Evolutionary conservation across 306 rosid species (phyloP), one percentile per base, ranked within the genome.

Genomic region (Aeschynomene evenia): DNA sequence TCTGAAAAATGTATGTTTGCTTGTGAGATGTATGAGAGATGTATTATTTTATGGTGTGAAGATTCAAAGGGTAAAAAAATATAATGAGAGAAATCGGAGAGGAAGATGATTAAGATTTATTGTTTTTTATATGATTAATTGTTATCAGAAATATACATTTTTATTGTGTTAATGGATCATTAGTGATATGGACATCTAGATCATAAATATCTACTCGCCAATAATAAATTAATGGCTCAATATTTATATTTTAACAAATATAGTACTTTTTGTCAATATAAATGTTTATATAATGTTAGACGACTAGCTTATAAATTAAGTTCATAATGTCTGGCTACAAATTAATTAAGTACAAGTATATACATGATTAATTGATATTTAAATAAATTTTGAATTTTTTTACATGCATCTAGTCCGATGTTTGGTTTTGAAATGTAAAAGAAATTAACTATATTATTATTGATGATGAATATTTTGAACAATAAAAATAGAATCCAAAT

Each of bases 51-150:
- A 50, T 71, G 42, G 9, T 28, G 52, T 40, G 23, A 29, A 9
- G 22, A 37, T 50, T 66, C 28, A 57, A 57, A 31, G 5, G 12
- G 7, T 6, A 48, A 52, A 8, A 68, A 52, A 45, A 2, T n/a
- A 65, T 28, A n/a, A 63, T 0, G 6, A 50, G 62, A 51, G 10
- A 73, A 26, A 73, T 1, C 50, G 14, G 9, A 43, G 15, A 56
- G 50, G 23, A 48, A 59, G 50, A 45, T 33, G 29, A 71, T 49
- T 71, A 19, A 45, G 68, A 71, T 59, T 1, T 20, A 71, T 29
- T 31, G n/a, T 70, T 70, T 1, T 43, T 19, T 57, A 57, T 43
- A 5, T 45, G 23, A 57, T n/a, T n/a, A n/a, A n/a, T 43, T 26
- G 19, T 13, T 33, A 45, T 56, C 22, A 7, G 43, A 43, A 11